Percentiles rank a stretch among this genome's conserved stretches.
Conservation (phyloP, 352 stramenopile species). For the Plasmopara halstedii region DNA sequence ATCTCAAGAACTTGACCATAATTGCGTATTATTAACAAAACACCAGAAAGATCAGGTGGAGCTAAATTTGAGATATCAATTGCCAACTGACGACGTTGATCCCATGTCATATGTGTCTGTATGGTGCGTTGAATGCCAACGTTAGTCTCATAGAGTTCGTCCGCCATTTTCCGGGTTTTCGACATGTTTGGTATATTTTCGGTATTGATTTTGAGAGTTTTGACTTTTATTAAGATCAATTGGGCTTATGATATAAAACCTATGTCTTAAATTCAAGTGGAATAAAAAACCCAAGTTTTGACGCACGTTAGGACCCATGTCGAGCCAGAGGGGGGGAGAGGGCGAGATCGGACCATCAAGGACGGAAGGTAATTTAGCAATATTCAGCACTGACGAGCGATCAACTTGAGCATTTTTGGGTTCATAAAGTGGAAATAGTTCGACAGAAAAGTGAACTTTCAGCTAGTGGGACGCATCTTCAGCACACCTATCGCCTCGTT, state of each 20-base stretch:
- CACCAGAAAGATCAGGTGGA: slow-evolving; percentile 53
- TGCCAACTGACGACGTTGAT: slow-evolving; percentile 53
- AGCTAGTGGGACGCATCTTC: slow-evolving; percentile 2
- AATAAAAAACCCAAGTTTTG: neutral
- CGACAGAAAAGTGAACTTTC: too few relatives aligned
- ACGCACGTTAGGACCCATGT: slow-evolving; percentile 1
- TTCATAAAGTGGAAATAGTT: too few relatives aligned
- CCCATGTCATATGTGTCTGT: slow-evolving; percentile 42
- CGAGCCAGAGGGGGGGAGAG: slow-evolving; percentile 15
- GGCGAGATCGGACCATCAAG: slow-evolving; percentile 12
- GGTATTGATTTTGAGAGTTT: neutral
- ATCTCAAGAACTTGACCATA: slow-evolving; percentile 25
- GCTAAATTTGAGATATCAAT: slow-evolving; percentile 64
- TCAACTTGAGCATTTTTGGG: slow-evolving; percentile 4
- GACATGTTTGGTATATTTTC: neutral
- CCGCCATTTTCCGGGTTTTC: slow-evolving; percentile 8
- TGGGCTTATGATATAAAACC: neutral
- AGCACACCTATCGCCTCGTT: slow-evolving; percentile 8
- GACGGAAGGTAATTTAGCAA: slow-evolving; percentile 6
- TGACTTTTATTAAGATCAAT: neutral
- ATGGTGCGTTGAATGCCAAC: slow-evolving; percentile 11
- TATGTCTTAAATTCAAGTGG: too few relatives aligned
- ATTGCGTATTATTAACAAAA: slow-evolving; percentile 53
- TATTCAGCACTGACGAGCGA: slow-evolving; percentile 14
- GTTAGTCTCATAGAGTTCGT: slow-evolving; percentile 23